Conservation (phyloP, 306 rosid species). For the Fragaria ananassa region DNA sequence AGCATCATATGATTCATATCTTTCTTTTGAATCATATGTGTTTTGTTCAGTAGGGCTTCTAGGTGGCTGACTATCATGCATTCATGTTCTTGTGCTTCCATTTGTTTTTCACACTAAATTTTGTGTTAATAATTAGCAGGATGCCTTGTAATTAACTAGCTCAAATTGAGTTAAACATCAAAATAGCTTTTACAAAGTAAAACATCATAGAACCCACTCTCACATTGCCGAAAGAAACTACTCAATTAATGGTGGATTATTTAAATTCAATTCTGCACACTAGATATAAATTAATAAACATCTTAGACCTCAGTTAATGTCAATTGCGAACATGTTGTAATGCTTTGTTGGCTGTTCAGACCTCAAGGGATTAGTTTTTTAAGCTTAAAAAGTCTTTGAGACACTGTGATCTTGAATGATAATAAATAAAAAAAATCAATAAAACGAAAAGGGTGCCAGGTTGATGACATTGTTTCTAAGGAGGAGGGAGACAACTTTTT, state of each 20-base stretch:
- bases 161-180: neutral
- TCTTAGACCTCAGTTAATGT: neutral
- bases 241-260: neutral
- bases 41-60: constrained; percentile 19
- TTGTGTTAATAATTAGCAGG: neutral
- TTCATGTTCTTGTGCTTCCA: constrained; percentile 27
- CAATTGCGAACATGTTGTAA: no score
- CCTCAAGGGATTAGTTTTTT: no score
- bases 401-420: no score
- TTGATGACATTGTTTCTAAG: neutral
- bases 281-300: neutral
- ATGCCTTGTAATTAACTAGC: neutral
- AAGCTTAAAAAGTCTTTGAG: no score
- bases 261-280: neutral
- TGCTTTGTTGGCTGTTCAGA: no score
- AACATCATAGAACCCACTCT: neutral
- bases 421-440: no score
- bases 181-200: neutral
- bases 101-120: neutral
- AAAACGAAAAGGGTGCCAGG: neutral
- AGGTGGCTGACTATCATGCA: constrained; percentile 30
- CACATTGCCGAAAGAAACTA: neutral
- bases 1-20: constrained; percentile 17
- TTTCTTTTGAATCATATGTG: constrained; percentile 18
- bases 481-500: neutral